These are phyloP conservation scores for Cryptococcus wingfieldii DNA, from an alignment of 1,284 basidiomycete genomes.

Conservation along the genomic window DNA sequence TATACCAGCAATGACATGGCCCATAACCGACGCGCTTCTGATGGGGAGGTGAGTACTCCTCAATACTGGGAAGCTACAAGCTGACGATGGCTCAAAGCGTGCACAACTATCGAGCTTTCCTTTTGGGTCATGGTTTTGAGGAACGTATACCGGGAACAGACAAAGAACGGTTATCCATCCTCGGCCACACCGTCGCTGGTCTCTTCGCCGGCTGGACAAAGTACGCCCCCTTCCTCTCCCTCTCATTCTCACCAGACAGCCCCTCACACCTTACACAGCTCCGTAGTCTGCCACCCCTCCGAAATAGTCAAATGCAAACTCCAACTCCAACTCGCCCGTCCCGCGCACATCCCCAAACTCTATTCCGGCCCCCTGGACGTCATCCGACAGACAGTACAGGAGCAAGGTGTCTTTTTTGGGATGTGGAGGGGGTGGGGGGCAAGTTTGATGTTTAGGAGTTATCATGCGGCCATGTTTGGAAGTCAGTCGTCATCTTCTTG, in stretches of 20 bases:
- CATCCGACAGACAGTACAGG: conserved; percentile 36
- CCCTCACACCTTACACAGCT: conserved; percentile 13
- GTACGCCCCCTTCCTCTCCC: conserved; percentile 20
- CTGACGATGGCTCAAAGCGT: conserved; percentile 19
- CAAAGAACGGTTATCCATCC: conserved; percentile 28
- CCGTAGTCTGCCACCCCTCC: conserved; percentile 45
- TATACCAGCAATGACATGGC: conserved; percentile 48
- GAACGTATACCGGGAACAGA: conserved; percentile 26
- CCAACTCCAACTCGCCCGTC: conserved; percentile 42
- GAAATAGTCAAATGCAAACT: conserved; percentile 49
- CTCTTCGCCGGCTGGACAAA: conserved; percentile 48
- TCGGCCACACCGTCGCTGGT: conserved; percentile 45
- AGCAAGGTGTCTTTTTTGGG: conserved; percentile 36
- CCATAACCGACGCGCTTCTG: conserved; percentile 46
- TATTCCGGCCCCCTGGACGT: conserved; percentile 44
- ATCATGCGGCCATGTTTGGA: conserved; percentile 48
- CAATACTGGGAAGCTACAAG: neutral
- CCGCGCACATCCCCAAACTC: conserved; percentile 29
- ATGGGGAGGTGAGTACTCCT: conserved; percentile 43
- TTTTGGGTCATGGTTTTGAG: conserved; percentile 37
- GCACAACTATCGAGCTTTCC: conserved; percentile 46
- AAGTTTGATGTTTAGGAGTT: conserved; percentile 44
- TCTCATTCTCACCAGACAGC: neutral
- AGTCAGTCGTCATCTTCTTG: conserved; percentile 23
- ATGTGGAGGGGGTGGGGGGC: conserved; percentile 47